These are phyloP conservation scores for Ulmus americana DNA, from an alignment of 331 rosid genomes.

Conservation along the genomic window DNA sequence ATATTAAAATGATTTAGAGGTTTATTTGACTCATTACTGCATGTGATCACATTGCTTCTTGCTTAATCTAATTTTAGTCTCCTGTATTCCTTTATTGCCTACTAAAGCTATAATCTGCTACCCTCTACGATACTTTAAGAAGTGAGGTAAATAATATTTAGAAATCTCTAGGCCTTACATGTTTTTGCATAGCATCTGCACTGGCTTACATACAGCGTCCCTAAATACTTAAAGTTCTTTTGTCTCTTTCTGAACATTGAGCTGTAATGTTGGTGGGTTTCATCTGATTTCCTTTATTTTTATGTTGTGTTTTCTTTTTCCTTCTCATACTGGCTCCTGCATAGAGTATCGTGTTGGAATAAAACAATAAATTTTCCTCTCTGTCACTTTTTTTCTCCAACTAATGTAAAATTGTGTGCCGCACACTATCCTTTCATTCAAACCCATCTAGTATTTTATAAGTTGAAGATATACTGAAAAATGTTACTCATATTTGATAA, in stretches of 20 bases:
- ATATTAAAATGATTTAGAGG: not conserved
- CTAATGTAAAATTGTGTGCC: not conserved
- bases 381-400: not conserved
- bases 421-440: not conserved
- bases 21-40: not conserved
- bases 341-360: not conserved
- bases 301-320: not conserved
- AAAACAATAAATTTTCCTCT: not conserved
- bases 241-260: conserved; percentile 2
- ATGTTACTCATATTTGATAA: no score
- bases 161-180: conserved; percentile 6
- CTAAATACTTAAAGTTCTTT: not conserved
- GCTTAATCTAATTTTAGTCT: not conserved
- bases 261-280: not conserved
- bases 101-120: not conserved
- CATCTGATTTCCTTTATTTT: conserved; percentile 1
- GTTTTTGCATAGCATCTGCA: conserved; percentile 11
- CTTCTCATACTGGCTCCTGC: not conserved
- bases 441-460: not conserved
- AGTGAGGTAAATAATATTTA: not conserved
- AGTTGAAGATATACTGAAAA: not conserved
- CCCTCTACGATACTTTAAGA: not conserved
- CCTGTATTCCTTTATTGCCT: not conserved
- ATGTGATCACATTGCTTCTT: not conserved
- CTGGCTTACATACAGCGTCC: conserved; percentile 9